Base-by-base conservation (phyloP, 108 stramenopile species). In the Thalassiosira profunda region DNA sequence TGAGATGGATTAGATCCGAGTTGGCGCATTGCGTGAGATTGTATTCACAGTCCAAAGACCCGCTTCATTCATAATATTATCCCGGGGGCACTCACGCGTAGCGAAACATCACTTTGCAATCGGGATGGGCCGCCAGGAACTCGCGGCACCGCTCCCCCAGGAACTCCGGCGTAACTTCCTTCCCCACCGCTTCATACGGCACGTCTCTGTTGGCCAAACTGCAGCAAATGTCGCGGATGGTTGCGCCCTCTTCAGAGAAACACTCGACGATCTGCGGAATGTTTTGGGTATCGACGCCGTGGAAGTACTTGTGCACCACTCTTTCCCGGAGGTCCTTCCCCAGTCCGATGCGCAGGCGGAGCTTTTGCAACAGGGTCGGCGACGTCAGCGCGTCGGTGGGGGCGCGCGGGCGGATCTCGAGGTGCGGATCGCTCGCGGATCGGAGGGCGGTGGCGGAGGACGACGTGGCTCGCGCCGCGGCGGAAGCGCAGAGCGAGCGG, bases 141-240 rank as follows among this genome's bases (percentile, higher is more conserved):
- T 86, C 81, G 69, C 72, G 63, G 34, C 88, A 89, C 1, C 88
- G 60, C 35, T 84, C 83, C 12, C 58, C 88, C 60, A 86, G 66
- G 9, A 58, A 35, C n/a, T 78, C 45, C 3, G 84, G 62, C 0
- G 60, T 54, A 2, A 75, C 85, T 17, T 26, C 48, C 63, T 47
- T 42, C 7, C 23, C 56, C 15, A 33, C 48, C 23, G 24, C 11
- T 14, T 38, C 48, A 7, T 37, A 38, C 3, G 26, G 9, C 51
- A 52, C 43, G 26, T 62, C 67, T 46, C 24, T 64, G 49, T 25
- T 57, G 21, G 43, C 47, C 6, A 85, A 9, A 8, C 76, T 71
- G 41, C 87, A 88, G 41, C 87, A 88, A 15, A 85, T 81, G 58
- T 88, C 87, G 12, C 83, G 78, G 56, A 88, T 85, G 33, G 63